Percentiles rank a stretch among this genome's conserved stretches.
These are phyloP conservation scores for Rubroshorea leprosula DNA, from an alignment of 345 rosid genomes.

Conservation along the genomic window DNA sequence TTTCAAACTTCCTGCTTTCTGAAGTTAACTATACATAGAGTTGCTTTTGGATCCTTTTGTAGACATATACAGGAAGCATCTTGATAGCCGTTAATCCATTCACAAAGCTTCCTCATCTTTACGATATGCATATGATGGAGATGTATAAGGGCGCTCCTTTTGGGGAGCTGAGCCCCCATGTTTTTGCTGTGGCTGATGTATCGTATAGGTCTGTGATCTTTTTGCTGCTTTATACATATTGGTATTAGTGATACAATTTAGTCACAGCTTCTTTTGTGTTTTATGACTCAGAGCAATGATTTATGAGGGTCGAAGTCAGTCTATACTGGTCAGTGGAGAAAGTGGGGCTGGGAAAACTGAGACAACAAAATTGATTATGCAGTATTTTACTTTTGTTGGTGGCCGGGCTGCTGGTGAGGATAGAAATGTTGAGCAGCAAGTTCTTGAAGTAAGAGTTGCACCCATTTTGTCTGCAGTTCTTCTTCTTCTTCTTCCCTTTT, in stretches of 20 bases:
- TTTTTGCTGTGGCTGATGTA: conserved; percentile 96
- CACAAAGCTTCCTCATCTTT: conserved; percentile 98
- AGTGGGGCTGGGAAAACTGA: conserved; percentile 99
- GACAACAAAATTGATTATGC: conserved; percentile 96
- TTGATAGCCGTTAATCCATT: conserved; percentile 97
- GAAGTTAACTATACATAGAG: not conserved
- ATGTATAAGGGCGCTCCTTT: conserved; percentile 96
- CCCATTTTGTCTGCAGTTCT: conserved; percentile 80
- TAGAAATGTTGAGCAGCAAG: conserved; percentile 95
- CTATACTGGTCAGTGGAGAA: conserved; percentile 97
- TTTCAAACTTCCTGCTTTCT: conserved; percentile 5
- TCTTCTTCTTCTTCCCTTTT: too few species aligned
- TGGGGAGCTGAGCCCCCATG: conserved; percentile 98
- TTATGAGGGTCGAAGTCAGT: conserved; percentile 76
- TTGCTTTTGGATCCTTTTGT: conserved; percentile 9
- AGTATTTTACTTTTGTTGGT: conserved; percentile 94
- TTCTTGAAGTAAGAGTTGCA: conserved; percentile 78
- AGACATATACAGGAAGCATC: conserved; percentile 99
- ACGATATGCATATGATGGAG: conserved; percentile 96
- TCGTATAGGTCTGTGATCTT: conserved; percentile 68
- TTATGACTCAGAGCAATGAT: conserved; percentile 87
- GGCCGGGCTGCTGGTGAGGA: conserved; percentile 88
- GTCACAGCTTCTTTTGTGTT: conserved; percentile 26
- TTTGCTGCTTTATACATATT: conserved; percentile 13
- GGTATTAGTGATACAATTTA: conserved; percentile 15